Evolutionary conservation across 306 rosid species (phyloP).

Genomic region (Vigna angularis): DNA sequence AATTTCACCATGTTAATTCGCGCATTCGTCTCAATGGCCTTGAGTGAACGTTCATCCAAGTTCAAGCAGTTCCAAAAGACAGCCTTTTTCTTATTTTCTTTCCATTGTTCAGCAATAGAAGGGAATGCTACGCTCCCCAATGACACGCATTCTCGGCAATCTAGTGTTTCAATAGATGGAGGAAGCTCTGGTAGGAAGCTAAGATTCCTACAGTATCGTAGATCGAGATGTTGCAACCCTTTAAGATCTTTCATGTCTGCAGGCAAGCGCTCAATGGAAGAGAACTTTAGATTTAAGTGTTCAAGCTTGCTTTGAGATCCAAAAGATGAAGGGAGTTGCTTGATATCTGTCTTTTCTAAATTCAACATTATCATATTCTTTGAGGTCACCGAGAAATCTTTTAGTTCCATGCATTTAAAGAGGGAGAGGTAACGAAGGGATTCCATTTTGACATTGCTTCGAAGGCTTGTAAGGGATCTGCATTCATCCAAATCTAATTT

Average conservation of each 20-base stretch:
- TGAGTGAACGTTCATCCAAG: background rate
- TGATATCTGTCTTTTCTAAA: background rate
- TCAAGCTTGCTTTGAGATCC: conserved; percentile 20
- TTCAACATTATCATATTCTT: background rate
- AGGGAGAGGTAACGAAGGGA: conserved; percentile 37
- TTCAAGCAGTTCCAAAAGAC: conserved; percentile 30
- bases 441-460: background rate
- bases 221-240: background rate
- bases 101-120: background rate
- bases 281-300: background rate
- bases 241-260: conserved; percentile 16
- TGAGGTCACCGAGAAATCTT: conserved; percentile 34
- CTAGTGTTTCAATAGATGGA: background rate
- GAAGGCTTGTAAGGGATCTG: background rate
- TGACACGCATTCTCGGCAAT: conserved; percentile 36
- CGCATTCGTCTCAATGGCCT: conserved; percentile 1
- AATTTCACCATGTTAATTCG: conserved; percentile 13
- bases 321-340: conserved; percentile 25
- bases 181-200: conserved; percentile 48
- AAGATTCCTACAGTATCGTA: background rate
- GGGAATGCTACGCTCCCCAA: conserved; percentile 27
- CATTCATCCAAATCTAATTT: conserved; percentile 18
- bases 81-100: conserved; percentile 19
- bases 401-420: background rate
- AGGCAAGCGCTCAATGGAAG: conserved; percentile 13